Conservation (phyloP, 805 yeast genomes). For the Naumovozyma dairenensis region DNA sequence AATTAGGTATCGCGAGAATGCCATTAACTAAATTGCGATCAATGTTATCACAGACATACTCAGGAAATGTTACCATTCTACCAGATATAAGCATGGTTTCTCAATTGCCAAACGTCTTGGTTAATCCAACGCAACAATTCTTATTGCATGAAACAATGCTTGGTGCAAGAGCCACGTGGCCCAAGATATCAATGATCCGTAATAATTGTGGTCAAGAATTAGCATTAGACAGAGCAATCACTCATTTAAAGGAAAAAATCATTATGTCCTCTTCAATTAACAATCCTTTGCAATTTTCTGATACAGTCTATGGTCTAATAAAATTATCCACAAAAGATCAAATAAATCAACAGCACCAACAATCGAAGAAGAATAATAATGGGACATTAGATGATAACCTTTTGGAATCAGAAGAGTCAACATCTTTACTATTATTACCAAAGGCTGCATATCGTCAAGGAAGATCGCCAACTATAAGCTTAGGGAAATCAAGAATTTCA, state of each 20-base stretch:
- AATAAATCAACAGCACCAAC: not conserved
- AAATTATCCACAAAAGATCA: conserved; percentile 3
- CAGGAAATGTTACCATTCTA: conserved; percentile 88
- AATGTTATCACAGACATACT: conserved; percentile 73
- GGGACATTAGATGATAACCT: conserved; percentile 17
- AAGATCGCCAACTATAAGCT: conserved; percentile 7
- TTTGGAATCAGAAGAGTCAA: conserved; percentile 16
- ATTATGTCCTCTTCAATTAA: conserved; percentile 32
- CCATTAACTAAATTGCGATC: conserved; percentile 64
- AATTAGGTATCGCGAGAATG: conserved; percentile 67
- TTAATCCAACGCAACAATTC: conserved; percentile 76
- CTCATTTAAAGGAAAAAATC: conserved; percentile 51
- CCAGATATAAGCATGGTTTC: conserved; percentile 55
- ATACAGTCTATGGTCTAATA: conserved; percentile 10
- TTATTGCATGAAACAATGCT: conserved; percentile 52
- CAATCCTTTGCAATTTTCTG: conserved; percentile 24
- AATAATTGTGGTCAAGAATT: conserved; percentile 89
- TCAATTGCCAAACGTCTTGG: conserved; percentile 54
- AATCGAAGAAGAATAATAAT: not conserved
- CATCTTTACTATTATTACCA: conserved; percentile 14
- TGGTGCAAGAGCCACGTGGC: conserved; percentile 94
- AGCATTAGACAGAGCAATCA: conserved; percentile 71
- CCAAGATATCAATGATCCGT: conserved; percentile 70
- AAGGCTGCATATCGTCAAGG: conserved; percentile 7
- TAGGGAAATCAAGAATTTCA: not conserved